Evolutionary conservation across 2,329 filamentous ascomycete genomes (phyloP), one percentile per base, ranked within the genome.

Genomic region (Cladosporium phlei): DNA sequence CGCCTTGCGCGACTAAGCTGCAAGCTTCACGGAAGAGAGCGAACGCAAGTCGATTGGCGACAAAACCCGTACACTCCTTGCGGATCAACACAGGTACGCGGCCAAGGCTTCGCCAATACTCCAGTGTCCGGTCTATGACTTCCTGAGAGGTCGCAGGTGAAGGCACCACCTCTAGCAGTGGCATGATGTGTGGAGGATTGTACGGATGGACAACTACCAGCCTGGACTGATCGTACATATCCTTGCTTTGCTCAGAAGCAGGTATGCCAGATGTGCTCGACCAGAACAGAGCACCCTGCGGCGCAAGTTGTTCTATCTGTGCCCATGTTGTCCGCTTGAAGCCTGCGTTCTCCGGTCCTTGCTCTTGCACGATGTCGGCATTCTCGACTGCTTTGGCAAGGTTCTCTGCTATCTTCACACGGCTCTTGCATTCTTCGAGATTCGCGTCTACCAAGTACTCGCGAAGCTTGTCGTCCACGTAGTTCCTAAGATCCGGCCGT

Each of bases 131-230:
- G 4, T 63, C 54, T 1, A 76, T 60, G 2, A 69, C 62, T 1
- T 61, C 57, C 1, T 60, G 28, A 0, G 59, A 58, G 0, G 74
- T 80, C 22, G 52, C 48, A 4, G 69, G 70, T 2, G 67, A 70
- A 0, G 77, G 76, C 0, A 81, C 78, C 24, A 82, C 66, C 58
- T 82, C 78, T 2, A 82, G 61, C 1, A 82, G 56, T 0, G 79
- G 79, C 75, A 82, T 80, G 44, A 82, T 70, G 52, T 81, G 77
- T 1, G 78, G 79, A 17, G 76, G 79, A 46, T 82, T 82, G 59
- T 77, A 82, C 0, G 79, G 78, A 57, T 82, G 79, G 3, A 79
- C 76, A 1, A 81, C 73, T 0, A 81, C 51, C 2, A 82, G 57
- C 2, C 77, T 63, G n/a, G 58, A 51, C 39, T 62, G 59, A 21